Base-by-base conservation (phyloP, 129 eudicot genomes). In the Oenanthe sinensis region DNA sequence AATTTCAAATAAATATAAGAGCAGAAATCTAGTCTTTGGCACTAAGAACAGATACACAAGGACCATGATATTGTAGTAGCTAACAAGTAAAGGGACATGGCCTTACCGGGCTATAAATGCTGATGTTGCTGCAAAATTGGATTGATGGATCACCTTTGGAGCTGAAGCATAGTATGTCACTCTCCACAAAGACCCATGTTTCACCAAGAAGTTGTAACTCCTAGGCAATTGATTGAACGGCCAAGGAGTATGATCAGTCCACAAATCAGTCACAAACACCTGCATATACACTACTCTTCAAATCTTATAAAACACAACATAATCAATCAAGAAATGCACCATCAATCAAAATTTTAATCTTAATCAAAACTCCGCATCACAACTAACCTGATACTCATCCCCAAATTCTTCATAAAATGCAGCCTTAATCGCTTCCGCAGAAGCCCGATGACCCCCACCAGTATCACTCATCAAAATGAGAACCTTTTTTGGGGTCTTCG, bases 231-330 rank as follows among this genome's bases (percentile, higher is more conserved):
- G 99, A 81, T 95, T 95, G 84, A 95, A 95, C 7, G 99, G 97
- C 99, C 99, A 95, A 9, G 97, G 99, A 15, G 99, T 95, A 45
- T 95, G 99, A 81, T 91, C 99, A 1, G 97, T 88, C 99, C 99
- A 95, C 68, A 95, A 77, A 86, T 95, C 99, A 79, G 96, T 90
- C 79, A 95, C 85, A 87, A 83, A 95, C 75, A 95, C 97, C 99
- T 95, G 95, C 81, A 83, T 2, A 82, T 52, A 75, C 47, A 76
- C 75, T 33, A 80, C 60, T 24, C 76, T 82, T 78, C 33, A 60
- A 60, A 1, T 8, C 2, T 60, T 62, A 81, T 75, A 71, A 71
- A 20, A 55, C 54, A 42, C 17, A 78, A 79, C 79, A 83, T 12
- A 77, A 79, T 47, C 74, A 81, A 79, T 62, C 48, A 81, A 77